Percentiles rank a stretch among this genome's conserved stretches.
Conservation (phyloP, 192 early-diverging fungal species). For the Umbelopsis sp. region DNA sequence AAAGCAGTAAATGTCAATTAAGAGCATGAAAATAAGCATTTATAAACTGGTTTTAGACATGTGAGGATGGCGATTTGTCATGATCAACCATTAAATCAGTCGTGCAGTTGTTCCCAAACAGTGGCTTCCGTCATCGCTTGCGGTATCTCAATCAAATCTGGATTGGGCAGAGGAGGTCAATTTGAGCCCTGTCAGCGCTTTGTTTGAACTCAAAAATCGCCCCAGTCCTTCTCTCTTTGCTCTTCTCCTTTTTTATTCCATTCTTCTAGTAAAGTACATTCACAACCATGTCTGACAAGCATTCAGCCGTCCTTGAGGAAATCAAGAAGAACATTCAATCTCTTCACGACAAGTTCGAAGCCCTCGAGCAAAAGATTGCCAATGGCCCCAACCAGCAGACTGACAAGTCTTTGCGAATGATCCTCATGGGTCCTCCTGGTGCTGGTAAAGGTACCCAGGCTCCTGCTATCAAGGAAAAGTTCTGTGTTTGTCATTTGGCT, state of each 20-base stretch:
- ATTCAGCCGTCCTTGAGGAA: slow-evolving; percentile 43
- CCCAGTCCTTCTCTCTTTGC: not conserved
- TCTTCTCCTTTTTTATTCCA: not conserved
- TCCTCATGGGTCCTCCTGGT: slow-evolving; percentile 93
- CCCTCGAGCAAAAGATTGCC: slow-evolving; percentile 37
- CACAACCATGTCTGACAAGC: slow-evolving; percentile 35
- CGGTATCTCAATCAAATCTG: not conserved
- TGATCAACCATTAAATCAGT: not conserved
- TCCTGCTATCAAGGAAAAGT: slow-evolving; percentile 93
- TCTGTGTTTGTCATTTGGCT: slow-evolving; percentile 96
- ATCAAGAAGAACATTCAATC: slow-evolving; percentile 46
- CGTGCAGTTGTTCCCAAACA: not conserved
- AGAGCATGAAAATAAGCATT: not conserved
- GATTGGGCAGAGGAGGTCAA: not conserved
- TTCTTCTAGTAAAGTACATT: slow-evolving; percentile 2
- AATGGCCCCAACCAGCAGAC: slow-evolving; percentile 26
- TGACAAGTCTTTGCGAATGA: slow-evolving; percentile 61
- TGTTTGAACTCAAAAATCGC: not conserved
- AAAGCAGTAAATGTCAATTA: not conserved
- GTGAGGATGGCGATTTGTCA: not conserved
- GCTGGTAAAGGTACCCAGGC: slow-evolving; percentile 85
- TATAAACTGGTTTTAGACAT: not conserved
- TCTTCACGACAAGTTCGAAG: slow-evolving; percentile 42
- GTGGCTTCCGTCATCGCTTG: not conserved
- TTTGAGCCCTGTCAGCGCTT: not conserved